Base-by-base conservation (phyloP, 2,329 filamentous ascomycete species). In the Penicillium sp. region DNA sequence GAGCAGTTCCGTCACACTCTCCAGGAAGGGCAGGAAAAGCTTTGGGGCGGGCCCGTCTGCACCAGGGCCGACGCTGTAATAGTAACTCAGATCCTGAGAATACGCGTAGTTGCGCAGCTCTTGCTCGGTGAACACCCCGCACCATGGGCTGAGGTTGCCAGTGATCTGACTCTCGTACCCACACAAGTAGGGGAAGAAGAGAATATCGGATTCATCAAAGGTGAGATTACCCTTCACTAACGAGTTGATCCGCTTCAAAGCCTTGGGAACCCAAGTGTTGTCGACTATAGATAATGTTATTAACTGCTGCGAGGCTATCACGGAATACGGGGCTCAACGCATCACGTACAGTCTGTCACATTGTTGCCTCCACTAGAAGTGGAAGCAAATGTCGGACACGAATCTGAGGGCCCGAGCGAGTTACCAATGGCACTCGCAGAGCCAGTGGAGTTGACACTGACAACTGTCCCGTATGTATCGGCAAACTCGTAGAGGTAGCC, bases 121-220 rank as follows among this genome's bases (percentile, higher is more conserved):
- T 2, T 83, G 75, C 29, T 86, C 76, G 3, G 81, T 85, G 62
- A 88, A 86, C 14, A 87, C 76, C 47, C 75, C 74, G 66, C 87
- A 89, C 75, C 83, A 89, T 0, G 85, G 83, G 4, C 84, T 87
- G 3, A 83, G 68, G 2, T 72, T 73, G 1, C 87, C 86, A 0
- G 78, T 84, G 59, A 89, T 88, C 63, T 89, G 87, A 3, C 81
- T 85, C 63, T 90, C 87, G 55, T 87, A 90, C 3, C 85, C 87
- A 61, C 87, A 90, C n/a, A 89, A 77, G 61, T 89, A 88, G 0
- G 86, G 85, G 46, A 89, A 85, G 40, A 81, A 79, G 7, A 73
- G 75, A 37, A 86, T 74, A 53, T 88, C 84, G 1, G 69, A 71
- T 28, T 79, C 72, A 0, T 77, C 79, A 29, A 88, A 77, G 1